Evolutionary conservation across 148 eudicot genomes (phyloP).

Genomic region (Rhododendron kiyosumense): DNA sequence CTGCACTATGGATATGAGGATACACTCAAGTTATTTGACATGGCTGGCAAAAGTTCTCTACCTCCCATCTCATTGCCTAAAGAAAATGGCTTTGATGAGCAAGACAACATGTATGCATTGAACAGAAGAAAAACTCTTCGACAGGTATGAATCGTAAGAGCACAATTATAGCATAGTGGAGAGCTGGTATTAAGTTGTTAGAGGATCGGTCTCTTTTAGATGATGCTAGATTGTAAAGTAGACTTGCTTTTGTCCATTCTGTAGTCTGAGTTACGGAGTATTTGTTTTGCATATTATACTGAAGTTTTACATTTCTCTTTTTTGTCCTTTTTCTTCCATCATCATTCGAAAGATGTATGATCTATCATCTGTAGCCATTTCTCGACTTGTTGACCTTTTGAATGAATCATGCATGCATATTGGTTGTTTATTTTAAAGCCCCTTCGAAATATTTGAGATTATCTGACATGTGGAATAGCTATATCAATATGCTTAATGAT

Average conservation of each 20-base stretch:
- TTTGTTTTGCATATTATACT: background rate
- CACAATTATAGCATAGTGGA: background rate
- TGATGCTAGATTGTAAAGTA: background rate
- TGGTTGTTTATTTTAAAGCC: background rate
- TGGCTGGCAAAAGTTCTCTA: constrained; percentile 52
- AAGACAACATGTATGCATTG: constrained; percentile 49
- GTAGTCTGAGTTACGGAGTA: background rate
- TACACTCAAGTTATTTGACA: constrained; percentile 66
- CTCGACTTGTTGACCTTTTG: background rate
- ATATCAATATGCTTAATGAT: background rate
- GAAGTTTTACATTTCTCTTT: background rate
- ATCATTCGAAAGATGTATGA: background rate
- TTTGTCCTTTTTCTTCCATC: background rate
- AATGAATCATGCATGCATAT: background rate
- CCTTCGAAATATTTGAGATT: background rate
- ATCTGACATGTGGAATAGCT: background rate
- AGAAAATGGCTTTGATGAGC: constrained; percentile 60
- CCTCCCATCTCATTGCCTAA: constrained; percentile 51
- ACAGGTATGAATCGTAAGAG: constrained; percentile 45
- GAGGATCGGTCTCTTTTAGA: background rate
- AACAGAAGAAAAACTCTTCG: constrained; percentile 70
- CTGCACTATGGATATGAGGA: constrained; percentile 94
- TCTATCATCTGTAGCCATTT: background rate
- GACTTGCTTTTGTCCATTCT: background rate
- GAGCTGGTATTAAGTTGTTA: background rate